Evolutionary conservation across 139 green algal species (phyloP), one percentile per base, ranked within the genome.

Genomic region (Zygnema circumcarinatum): DNA sequence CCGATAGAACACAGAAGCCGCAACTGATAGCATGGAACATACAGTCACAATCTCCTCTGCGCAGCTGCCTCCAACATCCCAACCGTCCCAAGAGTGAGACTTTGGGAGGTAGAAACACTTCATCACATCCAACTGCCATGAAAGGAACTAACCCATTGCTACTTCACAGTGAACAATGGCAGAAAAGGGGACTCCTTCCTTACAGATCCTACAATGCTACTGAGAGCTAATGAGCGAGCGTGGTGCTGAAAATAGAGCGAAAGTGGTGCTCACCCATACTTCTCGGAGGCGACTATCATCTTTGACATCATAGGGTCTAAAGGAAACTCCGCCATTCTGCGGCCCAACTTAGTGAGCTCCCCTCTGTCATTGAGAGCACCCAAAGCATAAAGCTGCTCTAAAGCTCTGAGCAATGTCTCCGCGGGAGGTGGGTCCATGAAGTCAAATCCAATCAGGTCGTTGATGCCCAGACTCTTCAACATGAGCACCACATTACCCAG

Each of bases 241-340:
- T n/a, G n/a, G n/a, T n/a, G n/a, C n/a, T 25, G 16, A 62, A 62
- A 16, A 62, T 62, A 16, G 16, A 62, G 47, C 7, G 16, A 41
- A 20, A 41, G 3, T 36, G 56, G 22, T 72, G 16, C 84, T 88
- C 67, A 97, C 95, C 92, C 81, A 82, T 95, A 97, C 32, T 94
- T 95, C 83, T 98, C 95, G 39, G 86, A 91, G 20, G 95, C 95
- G 0, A 98, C 93, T 40, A 99, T 91, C 80, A 94, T 96, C 92
- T 99, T 99, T 72, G 94, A 91, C 33, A 99, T 94, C 96, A 97
- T 96, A 41, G 97, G 97, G 92, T 99, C 97, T 67, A 99, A 91
- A 1, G 97, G 97, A 87, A 99, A 98, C 92, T 99, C 97, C 0
- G 97, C 97, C 97, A 99, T 99, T 83, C 95, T 93, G 31, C 97